Conservation (phyloP, 192 early-diverging fungal genomes). For the Funneliformis geosporum region DNA sequence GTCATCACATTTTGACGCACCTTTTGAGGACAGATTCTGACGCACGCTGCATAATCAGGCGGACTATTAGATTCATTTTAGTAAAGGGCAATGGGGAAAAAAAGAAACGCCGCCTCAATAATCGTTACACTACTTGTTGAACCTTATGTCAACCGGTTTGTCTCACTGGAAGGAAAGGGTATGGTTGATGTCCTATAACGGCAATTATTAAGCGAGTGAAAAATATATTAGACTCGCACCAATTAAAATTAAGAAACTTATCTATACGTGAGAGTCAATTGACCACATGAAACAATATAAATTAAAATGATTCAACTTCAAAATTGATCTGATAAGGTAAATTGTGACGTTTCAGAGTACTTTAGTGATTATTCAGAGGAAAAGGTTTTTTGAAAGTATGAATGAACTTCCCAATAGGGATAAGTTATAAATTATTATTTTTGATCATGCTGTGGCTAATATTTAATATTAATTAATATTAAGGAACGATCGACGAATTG, state of each 20-base stretch:
- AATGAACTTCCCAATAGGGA: neutral
- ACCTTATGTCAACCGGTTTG: neutral
- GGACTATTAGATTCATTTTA: no score
- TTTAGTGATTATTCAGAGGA: no score
- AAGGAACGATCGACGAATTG: neutral
- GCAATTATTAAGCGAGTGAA: neutral
- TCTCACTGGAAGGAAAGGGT: neutral
- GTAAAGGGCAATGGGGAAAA: no score
- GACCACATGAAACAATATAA: neutral
- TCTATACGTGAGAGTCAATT: neutral
- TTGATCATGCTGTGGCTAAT: neutral
- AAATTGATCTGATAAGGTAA: no score
- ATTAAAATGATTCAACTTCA: neutral
- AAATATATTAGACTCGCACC: neutral
- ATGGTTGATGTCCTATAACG: neutral
- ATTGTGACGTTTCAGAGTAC: no score
- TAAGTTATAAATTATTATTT: neutral
- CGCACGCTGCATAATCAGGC: neutral
- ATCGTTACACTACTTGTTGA: neutral
- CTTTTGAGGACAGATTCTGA: neutral
- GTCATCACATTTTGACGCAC: neutral
- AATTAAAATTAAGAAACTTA: neutral
- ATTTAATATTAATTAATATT: neutral
- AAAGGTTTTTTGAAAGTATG: neutral
- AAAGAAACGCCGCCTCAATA: neutral